Conservation (phyloP, 768 basidiomycete species). For the Pleurotus cornucopiae region DNA sequence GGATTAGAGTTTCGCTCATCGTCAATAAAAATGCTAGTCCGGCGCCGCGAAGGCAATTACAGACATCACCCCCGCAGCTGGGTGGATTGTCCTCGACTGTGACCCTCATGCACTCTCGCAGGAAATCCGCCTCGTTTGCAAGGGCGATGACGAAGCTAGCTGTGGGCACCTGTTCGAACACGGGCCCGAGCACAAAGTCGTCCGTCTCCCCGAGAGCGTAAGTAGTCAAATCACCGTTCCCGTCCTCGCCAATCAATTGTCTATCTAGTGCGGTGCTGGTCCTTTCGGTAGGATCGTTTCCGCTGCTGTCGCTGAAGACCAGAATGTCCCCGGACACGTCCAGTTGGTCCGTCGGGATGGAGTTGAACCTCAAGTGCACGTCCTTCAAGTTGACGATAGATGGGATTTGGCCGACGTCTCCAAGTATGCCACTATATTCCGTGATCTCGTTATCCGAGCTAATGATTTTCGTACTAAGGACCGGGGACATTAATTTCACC, state of each 20-base stretch:
- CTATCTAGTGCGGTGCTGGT: neutral
- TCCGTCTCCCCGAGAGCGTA: conserved; percentile 7
- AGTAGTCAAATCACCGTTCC: neutral
- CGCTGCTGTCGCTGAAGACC: neutral
- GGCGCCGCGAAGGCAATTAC: neutral
- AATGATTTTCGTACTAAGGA: neutral
- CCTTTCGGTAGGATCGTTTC: conserved; percentile 7
- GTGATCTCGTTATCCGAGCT: neutral
- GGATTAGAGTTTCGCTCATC: neutral
- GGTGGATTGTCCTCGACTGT: conserved; percentile 5
- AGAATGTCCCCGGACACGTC: neutral
- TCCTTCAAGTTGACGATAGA: neutral
- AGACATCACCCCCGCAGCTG: conserved; percentile 3
- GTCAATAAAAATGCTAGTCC: neutral
- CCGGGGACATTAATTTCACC: neutral
- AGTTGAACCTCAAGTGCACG: conserved; percentile 1
- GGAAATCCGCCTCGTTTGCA: conserved; percentile 4
- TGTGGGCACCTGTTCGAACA: conserved; percentile 6
- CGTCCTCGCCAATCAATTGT: too few relatives aligned
- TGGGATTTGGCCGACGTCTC: neutral
- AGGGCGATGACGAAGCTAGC: neutral
- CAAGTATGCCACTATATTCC: neutral
- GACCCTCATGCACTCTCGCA: conserved; percentile 2
- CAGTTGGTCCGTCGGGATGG: conserved; percentile 6
- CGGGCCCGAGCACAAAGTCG: conserved; percentile 3